A percentile compares a stretch with the other conserved stretches of the same genome.
Evolutionary conservation across 768 basidiomycete species (phyloP).

Genomic region (Tulasnella sp.): DNA sequence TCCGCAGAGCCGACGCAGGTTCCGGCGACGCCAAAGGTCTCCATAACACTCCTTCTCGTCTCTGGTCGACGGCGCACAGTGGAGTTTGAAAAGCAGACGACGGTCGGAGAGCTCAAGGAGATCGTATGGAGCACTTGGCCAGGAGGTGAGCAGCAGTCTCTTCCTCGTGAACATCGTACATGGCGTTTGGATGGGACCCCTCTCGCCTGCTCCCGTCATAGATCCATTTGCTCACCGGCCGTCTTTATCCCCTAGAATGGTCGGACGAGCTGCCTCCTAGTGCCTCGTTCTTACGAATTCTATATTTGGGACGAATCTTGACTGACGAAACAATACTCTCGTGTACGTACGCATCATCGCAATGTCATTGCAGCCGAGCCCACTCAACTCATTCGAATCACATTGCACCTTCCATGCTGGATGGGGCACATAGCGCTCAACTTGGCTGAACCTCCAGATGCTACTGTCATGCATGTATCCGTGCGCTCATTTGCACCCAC

Average conservation of each 20-base stretch:
- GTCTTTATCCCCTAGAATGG: constrained; percentile 20
- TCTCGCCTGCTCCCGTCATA: neutral
- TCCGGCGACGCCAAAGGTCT: constrained; percentile 19
- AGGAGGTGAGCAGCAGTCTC: constrained; percentile 15
- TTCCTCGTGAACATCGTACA: neutral
- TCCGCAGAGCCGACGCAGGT: neutral
- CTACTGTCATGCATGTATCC: constrained; percentile 24
- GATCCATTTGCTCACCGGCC: neutral
- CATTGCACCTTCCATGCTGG: neutral
- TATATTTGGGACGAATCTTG: constrained; percentile 24
- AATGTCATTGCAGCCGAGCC: neutral
- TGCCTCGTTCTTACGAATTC: constrained; percentile 21
- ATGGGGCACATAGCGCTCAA: constrained; percentile 10
- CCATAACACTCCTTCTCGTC: constrained; percentile 23
- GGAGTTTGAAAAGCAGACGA: constrained; percentile 21
- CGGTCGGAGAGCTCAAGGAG: constrained; percentile 23
- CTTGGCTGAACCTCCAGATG: constrained; percentile 16
- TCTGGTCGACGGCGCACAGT: constrained; percentile 22
- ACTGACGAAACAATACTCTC: constrained; percentile 22
- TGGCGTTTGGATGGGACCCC: neutral
- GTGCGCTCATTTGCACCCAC: constrained; percentile 23
- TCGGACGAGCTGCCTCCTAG: constrained; percentile 22
- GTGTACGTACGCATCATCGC: constrained; percentile 16
- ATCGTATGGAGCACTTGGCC: constrained; percentile 24
- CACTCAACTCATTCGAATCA: neutral